Evolutionary conservation across 345 rosid genomes (phyloP).

Genomic region (Eucalyptus urophylla): DNA sequence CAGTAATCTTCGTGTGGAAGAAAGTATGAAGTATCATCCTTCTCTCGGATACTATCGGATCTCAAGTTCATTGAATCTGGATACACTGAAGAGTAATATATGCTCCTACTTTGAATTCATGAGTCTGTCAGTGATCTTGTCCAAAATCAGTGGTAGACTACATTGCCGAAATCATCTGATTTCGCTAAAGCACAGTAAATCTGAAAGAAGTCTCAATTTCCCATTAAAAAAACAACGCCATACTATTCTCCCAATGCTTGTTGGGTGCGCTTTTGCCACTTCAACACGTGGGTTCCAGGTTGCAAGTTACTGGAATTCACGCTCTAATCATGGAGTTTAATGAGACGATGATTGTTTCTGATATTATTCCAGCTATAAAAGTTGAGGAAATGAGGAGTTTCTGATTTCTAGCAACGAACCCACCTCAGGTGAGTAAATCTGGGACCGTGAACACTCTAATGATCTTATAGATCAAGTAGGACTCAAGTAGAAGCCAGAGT

Average conservation of each 20-base stretch:
- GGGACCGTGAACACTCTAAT: background rate
- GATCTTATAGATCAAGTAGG: background rate
- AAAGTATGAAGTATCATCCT: background rate
- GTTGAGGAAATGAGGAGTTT: background rate
- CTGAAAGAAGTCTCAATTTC: background rate
- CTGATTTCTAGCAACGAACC: background rate
- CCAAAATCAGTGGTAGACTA: background rate
- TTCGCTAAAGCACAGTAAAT: background rate
- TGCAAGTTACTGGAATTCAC: background rate
- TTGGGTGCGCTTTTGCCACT: background rate
- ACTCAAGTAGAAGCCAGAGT: background rate
- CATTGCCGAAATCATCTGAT: background rate
- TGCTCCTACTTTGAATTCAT: background rate
- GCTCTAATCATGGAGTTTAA: background rate
- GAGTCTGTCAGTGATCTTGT: background rate
- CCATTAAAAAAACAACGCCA: background rate
- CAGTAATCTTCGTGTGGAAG: background rate
- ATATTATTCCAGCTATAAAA: background rate
- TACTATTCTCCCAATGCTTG: background rate
- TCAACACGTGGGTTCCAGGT: background rate
- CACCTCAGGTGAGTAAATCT: background rate
- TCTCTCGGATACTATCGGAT: background rate
- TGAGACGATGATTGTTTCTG: background rate
- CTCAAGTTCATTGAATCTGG: background rate
- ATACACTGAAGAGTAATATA: background rate